These are phyloP conservation scores for Scedosporium apiospermum DNA, from an alignment of 2,329 filamentous ascomycete species.

Conservation along the genomic window DNA sequence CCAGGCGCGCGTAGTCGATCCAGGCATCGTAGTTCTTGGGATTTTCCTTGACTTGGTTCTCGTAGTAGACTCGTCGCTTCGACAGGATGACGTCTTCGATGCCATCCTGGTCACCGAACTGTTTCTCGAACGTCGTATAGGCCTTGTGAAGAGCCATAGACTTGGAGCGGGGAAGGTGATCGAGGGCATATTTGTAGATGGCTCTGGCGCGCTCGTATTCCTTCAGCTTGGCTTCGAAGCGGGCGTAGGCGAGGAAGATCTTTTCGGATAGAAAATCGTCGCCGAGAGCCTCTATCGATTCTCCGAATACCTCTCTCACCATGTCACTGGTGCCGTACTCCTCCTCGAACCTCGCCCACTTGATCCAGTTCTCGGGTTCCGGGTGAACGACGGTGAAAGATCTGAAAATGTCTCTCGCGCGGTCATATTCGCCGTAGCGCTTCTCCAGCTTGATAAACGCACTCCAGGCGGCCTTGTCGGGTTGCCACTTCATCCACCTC, in stretches of 20 bases:
- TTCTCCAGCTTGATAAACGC: conserved; percentile 97
- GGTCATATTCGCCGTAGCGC: conserved; percentile 82
- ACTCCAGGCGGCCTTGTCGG: conserved; percentile 89
- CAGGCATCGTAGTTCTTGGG: conserved; percentile 94
- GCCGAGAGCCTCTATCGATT: conserved; percentile 78
- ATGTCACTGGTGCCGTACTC: conserved; percentile 87
- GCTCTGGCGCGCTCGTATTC: conserved; percentile 89
- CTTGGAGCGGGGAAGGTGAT: conserved; percentile 80
- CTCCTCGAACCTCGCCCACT: conserved; percentile 96
- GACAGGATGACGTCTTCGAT: conserved; percentile 94
- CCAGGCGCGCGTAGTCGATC: conserved; percentile 89
- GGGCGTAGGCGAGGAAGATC: conserved; percentile 90
- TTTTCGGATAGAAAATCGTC: conserved; percentile 96
- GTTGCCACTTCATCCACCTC: conserved; percentile 97
- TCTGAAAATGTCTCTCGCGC: conserved; percentile 82
- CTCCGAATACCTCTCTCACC: conserved; percentile 84
- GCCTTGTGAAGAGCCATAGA: conserved; percentile 80
- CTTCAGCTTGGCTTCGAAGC: conserved; percentile 88
- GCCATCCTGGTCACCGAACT: conserved; percentile 86
- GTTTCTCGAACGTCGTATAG: conserved; percentile 97
- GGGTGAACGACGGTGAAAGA: conserved; percentile 88
- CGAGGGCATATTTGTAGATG: conserved; percentile 94
- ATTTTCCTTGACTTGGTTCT: conserved; percentile 88
- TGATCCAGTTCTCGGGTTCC: conserved; percentile 95
- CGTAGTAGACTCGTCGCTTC: conserved; percentile 86